Conservation (phyloP, 306 rosid species). For the Quercus ilex region DNA sequence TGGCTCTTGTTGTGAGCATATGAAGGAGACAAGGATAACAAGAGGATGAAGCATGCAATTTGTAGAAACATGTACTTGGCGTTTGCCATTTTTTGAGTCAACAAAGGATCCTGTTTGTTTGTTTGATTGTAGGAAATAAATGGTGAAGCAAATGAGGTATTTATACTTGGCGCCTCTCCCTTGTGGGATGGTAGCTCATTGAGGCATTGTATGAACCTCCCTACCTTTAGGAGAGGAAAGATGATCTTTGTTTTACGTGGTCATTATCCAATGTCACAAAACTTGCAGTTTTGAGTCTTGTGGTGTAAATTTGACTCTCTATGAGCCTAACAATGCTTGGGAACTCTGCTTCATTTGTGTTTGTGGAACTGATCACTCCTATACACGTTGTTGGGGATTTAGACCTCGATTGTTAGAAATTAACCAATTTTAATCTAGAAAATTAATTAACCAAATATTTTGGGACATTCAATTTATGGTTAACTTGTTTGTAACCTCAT, state of each 20-base stretch:
- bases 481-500: no score
- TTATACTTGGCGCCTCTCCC: neutral
- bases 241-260: neutral
- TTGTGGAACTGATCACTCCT: no score
- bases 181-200: neutral
- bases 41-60: neutral
- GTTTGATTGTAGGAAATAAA: no score
- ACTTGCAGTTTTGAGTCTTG: neutral
- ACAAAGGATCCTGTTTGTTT: no score
- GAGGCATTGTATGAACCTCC: slow-evolving; percentile 4
- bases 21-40: slow-evolving; percentile 1
- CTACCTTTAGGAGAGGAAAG: neutral
- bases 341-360: neutral
- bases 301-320: neutral
- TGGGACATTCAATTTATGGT: no score
- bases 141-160: neutral
- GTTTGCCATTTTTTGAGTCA: neutral
- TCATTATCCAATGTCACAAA: neutral
- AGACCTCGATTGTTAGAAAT: no score
- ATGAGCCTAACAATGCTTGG: neutral
- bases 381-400: no score
- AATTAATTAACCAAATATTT: no score
- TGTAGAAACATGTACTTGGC: slow-evolving; percentile 7
- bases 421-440: no score
- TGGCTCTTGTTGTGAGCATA: slow-evolving; percentile 7